Conservation (phyloP, 768 basidiomycete species). For the Trametopsis cervina region DNA sequence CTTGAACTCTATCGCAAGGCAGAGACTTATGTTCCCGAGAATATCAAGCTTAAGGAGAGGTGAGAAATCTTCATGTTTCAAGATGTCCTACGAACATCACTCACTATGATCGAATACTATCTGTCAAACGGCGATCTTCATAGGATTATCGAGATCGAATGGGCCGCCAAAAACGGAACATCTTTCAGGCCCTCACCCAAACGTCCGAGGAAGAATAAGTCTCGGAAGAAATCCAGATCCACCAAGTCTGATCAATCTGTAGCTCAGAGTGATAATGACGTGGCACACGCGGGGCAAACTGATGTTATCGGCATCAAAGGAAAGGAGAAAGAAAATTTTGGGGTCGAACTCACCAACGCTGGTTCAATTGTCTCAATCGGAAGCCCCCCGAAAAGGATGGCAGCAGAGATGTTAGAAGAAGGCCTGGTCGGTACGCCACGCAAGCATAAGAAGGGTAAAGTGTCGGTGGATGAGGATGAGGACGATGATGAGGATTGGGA, state of each 20-base stretch:
- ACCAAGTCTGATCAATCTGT: not conserved
- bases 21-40: slow-evolving; percentile 79
- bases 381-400: slow-evolving; percentile 8
- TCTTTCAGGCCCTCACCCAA: slow-evolving; percentile 52
- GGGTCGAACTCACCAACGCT: slow-evolving; percentile 1
- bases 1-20: slow-evolving; percentile 80
- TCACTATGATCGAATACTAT: slow-evolving; percentile 5
- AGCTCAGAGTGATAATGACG: not conserved
- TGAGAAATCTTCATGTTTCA: slow-evolving; percentile 63
- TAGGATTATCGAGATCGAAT: slow-evolving; percentile 81
- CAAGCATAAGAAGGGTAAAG: slow-evolving; percentile 6
- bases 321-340: slow-evolving; percentile 10
- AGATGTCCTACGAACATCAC: slow-evolving; percentile 47
- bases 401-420: slow-evolving; percentile 11
- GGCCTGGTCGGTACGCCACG: slow-evolving; percentile 9
- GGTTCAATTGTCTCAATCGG: not conserved
- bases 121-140: slow-evolving; percentile 3
- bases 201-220: slow-evolving; percentile 40
- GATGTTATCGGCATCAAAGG: not conserved
- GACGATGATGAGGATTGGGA: slow-evolving; percentile 6
- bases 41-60: slow-evolving; percentile 82
- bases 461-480: slow-evolving; percentile 1
- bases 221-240: slow-evolving; percentile 19
- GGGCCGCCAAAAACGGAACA: slow-evolving; percentile 59
- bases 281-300: not conserved